Base-by-base conservation (phyloP, 208 protist species). In the Leishmania arabica region DNA sequence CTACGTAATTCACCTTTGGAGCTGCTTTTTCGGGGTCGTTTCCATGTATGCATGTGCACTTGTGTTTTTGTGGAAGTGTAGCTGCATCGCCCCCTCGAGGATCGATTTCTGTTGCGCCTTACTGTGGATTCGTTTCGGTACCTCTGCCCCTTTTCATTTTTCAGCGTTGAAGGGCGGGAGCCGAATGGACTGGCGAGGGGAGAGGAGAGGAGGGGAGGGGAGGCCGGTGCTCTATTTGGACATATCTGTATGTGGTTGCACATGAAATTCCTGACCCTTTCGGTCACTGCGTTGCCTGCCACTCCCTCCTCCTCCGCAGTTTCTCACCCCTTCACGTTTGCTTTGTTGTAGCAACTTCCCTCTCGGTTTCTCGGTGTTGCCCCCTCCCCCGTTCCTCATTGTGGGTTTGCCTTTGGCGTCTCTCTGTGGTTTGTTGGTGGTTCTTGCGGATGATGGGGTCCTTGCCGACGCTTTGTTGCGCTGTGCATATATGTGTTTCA, bases 301-400 rank as follows among this genome's bases (percentile, higher is more conserved):
- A n/a, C 40, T 6, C 31, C 66, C 34, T 47, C 40, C 34, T 1
- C 64, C 34, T 56, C 66, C 56, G 31, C 34, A 27, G 51, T 75
- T 51, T 70, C 77, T 72, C 75, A 77, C 64, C n/a, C 40, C 24
- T 64, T 80, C 60, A 42, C 62, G 47, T 62, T 72, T 40, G 34
- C 42, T 64, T 5, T 71, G 27, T 74, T 24, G 34, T 47, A 73
- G 37, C 70, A 40, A 21, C 21, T 45, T 9, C 71, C 21, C 37
- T 68, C 40, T 70, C 7, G 37, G 17, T 71, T 21, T 71, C 66
- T 71, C 27, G 19, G 66, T 71, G 19, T 71, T 24, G 64, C 34
- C 9, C 42, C 40, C 34, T 47, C 37, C 8, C 27, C 15, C 21
- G 7, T 1, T 7, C 17, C 40, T 27, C 40, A 37, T 47, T 11